Percentiles rank a stretch among this genome's conserved stretches.
Conservation (phyloP, 106 monocot genomes). For the Alisma plantagoaquatica region DNA sequence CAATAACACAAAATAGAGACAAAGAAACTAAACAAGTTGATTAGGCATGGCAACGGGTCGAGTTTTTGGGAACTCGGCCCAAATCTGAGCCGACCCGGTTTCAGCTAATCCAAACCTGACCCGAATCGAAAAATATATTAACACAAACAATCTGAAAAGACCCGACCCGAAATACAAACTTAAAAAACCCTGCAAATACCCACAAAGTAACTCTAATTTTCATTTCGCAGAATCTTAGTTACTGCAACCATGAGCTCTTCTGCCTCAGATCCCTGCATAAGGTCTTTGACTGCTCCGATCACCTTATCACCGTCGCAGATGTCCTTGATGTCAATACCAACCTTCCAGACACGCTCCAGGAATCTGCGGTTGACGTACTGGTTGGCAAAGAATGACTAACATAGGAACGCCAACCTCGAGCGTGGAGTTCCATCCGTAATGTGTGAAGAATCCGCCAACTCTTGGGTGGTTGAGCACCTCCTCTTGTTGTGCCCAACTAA, state of each 20-base stretch:
- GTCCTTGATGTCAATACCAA: slow-evolving; percentile 53
- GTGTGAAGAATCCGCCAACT: slow-evolving; percentile 33
- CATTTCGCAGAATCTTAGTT: too few species aligned
- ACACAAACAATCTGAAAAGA: too few species aligned
- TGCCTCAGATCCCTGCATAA: slow-evolving; percentile 26
- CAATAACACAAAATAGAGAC: too few species aligned
- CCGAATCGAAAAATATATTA: too few species aligned
- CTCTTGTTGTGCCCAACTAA: slow-evolving; percentile 47
- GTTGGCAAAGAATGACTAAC: slow-evolving; percentile 44
- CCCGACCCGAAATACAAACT: too few species aligned
- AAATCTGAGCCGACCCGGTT: too few species aligned
- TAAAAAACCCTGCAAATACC: too few species aligned
- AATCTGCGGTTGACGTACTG: slow-evolving; percentile 35
- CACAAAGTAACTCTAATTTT: too few species aligned
- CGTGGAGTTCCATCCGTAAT: slow-evolving; percentile 33
- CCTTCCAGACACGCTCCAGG: slow-evolving; percentile 31
- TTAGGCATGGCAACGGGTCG: too few species aligned
- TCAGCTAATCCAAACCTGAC: too few species aligned
- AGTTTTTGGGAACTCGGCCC: too few species aligned
- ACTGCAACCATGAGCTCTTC: slow-evolving; percentile 14
- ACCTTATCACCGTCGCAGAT: slow-evolving; percentile 14
- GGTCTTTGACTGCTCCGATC: slow-evolving; percentile 35
- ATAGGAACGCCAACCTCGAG: slow-evolving; percentile 52
- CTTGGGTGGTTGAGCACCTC: slow-evolving; percentile 35
- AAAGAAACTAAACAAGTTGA: too few species aligned